Evolutionary conservation across 768 basidiomycete genomes (phyloP), one percentile per base, ranked within the genome.

Genomic region (Boletus vinaceobasis): DNA sequence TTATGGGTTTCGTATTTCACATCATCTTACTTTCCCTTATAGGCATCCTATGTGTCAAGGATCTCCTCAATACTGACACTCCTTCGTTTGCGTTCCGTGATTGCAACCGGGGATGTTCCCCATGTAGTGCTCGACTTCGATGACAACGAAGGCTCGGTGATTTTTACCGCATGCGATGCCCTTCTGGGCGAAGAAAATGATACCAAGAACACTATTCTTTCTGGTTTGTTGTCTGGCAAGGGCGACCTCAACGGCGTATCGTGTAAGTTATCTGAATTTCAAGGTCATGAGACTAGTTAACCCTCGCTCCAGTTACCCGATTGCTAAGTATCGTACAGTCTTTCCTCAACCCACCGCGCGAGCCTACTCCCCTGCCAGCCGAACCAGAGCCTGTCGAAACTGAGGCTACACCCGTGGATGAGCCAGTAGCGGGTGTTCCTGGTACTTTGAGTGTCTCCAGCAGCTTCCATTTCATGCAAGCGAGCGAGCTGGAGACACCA

Each of bases 401-500:
- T 2, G 75, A 76, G 36, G 53, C 62, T 27, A 60, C 68, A 14
- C 59, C 58, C 3, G 53, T 53, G 21, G 58, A 57, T 33, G 69
- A 70, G 42, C 59, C 68, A 31, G 75, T 79, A 36, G 70, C 74
- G 46, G 79, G 73, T 52, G 70, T 81, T 42, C 75, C 81, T 14
- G 67, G 66, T 27, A 42, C 62, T 57, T 45, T 64, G 71, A 61
- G 69, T 70, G 60, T 66, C 71, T 74, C 84, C 0, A 77, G 78
- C 52, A 81, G 84, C 70, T 86, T 90, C 78, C 82, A 81, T 63
- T 93, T 92, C 70, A 87, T 93, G 74, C 85, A 90, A 69, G 86
- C 80, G 54, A 90, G 89, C 67, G 90, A 92, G 62, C 75, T 91
- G 35, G 89, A 88, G 57, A 66, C 76, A 0, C 44, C 77, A 21